phyloP scores from a whole-genome alignment of 345 rosid species.

The Erucastrum elatum region DNA sequence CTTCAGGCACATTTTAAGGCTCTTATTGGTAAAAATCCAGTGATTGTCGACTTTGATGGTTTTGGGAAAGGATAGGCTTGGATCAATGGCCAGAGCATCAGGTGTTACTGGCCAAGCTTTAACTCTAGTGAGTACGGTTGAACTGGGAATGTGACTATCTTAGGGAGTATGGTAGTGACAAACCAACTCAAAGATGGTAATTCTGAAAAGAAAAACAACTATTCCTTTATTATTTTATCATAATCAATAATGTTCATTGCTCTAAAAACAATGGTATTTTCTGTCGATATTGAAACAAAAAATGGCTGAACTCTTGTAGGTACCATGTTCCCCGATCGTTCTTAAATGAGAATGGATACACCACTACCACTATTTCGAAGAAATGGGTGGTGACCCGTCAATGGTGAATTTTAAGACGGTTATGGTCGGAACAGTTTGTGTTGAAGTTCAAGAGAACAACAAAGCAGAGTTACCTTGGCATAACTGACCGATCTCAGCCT shows the following conservation, averaged over 20 bases:
- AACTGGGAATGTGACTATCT: slow-evolving; percentile 51
- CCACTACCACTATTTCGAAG: slow-evolving; percentile 53
- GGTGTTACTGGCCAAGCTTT: slow-evolving; percentile 63
- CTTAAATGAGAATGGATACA: slow-evolving; percentile 36
- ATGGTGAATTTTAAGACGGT: slow-evolving; percentile 42
- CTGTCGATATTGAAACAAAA: too few species aligned
- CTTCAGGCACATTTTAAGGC: slow-evolving; percentile 52
- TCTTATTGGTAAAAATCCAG: slow-evolving; percentile 59
- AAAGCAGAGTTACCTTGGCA: slow-evolving; percentile 52
- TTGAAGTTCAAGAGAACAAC: slow-evolving; percentile 38
- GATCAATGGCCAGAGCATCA: slow-evolving; percentile 70
- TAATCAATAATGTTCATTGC: neutral
- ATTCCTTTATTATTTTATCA: neutral
- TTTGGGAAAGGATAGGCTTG: slow-evolving; percentile 73
- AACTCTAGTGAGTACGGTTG: slow-evolving; percentile 47
- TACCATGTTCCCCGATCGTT: slow-evolving; percentile 57
- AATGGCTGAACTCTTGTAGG: slow-evolving; percentile 32
- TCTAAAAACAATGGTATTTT: too few species aligned
- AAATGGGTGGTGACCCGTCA: slow-evolving; percentile 54
- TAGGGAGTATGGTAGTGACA: slow-evolving; percentile 30
- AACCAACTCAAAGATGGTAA: slow-evolving; percentile 61
- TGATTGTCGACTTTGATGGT: slow-evolving; percentile 64
- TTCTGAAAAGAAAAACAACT: neutral
- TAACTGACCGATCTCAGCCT: slow-evolving; percentile 36
- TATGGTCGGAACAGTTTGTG: slow-evolving; percentile 50